Evolutionary conservation across 257 asterid genomes (phyloP), one percentile per base, ranked within the genome.

Genomic region (Linderniella brevidens): DNA sequence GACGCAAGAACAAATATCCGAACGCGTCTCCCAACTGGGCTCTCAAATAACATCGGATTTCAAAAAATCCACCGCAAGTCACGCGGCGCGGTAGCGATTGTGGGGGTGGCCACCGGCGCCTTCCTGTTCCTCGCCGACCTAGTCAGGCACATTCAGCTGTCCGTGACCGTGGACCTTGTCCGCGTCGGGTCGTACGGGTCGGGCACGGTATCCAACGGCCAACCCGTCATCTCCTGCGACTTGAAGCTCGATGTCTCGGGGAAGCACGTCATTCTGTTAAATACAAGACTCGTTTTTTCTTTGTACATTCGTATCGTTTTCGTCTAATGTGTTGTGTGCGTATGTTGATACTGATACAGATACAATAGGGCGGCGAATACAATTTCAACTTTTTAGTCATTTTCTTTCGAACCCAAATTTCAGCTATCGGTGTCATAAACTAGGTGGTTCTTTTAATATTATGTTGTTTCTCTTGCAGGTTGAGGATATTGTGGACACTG

Each of bases 61-160:
- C 66, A 36, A 49, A 6, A 25, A 25, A 25, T 25, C 32, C 32
- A 6, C 32, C 32, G 32, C 32, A 51, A 7, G 55, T 49, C 15
- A 13, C 25, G 41, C 20, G 57, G 57, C 3, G 48, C 71, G 64
- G 90, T 93, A 0, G 87, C 65, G 35, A 5, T 78, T 0, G 93
- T 88, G 13, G 98, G 94, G 1, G 95, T 88, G n/a, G 95, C 95
- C 53, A 84, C 92, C 46, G 95, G 95, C 13, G 98, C 94, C 0
- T 71, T 88, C 58, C 52, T 88, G 13, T 88, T 88, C 67, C 56
- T 84, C 19, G 95, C 94, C 8, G 98, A 88, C 64, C 93, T 88
- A 16, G 94, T 71, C 11, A 62, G 95, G 60, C 56, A 72, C 47
- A 70, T 84, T 52, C 72, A 60, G 13, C 67, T 84, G 1, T 82